Conservation (phyloP, 2,329 filamentous ascomycete genomes). For the Stromatinia cepivora region DNA sequence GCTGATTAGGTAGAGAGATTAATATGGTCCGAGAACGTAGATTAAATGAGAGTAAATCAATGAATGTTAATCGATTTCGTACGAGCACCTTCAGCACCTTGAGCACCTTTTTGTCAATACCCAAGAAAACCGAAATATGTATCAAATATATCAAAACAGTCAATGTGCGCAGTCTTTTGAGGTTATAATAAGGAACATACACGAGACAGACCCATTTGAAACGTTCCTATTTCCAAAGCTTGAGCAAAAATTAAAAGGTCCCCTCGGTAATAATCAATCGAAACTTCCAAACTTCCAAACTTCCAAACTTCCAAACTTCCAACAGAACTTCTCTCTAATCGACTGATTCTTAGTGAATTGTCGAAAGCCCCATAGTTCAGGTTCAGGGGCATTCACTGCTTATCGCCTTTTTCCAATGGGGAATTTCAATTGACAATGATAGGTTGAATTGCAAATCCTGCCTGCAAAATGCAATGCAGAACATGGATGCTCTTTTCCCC, state of each 20-base stretch:
- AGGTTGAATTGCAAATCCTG: conserved; percentile 1
- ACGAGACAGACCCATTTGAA: conserved; percentile 4
- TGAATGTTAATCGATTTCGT: conserved; percentile 11
- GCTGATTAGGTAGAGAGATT: conserved; percentile 3
- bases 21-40: not conserved
- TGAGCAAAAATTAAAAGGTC: not conserved
- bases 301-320: not conserved
- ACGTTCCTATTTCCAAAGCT: not conserved
- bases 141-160: conserved; percentile 3
- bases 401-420: not conserved
- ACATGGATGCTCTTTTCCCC: conserved; percentile 15
- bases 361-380: conserved; percentile 3
- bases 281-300: not conserved
- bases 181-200: not conserved
- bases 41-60: not conserved
- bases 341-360: conserved; percentile 1
- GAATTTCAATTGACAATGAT: conserved; percentile 8
- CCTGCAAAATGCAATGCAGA: conserved; percentile 21
- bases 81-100: not conserved
- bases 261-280: not conserved
- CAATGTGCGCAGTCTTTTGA: not conserved
- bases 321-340: not conserved
- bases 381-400: conserved; percentile 11
- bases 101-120: not conserved
- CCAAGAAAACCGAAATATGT: not conserved